Evolutionary conservation across 331 rosid genomes (phyloP), one percentile per base, ranked within the genome.

Genomic region (Malus hybrid): DNA sequence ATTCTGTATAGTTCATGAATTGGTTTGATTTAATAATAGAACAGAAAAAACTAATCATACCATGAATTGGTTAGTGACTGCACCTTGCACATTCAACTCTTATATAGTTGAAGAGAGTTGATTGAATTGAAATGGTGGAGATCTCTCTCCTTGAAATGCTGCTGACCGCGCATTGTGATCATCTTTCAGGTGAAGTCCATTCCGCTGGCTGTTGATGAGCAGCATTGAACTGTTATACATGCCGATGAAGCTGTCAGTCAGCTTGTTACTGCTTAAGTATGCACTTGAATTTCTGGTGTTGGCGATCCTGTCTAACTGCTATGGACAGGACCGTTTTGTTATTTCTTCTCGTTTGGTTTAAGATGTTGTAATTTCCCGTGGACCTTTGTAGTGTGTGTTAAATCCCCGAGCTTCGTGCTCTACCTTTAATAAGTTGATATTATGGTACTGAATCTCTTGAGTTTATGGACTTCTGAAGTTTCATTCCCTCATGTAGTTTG

Each of bases 131-230:
- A 16, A 19, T 20, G 29, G 63, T 57, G 0, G 46, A 57, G 63
- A 10, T 57, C 63, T 7, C 1, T 56, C 8, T 24, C 10, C 10
- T 58, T 7, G 30, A 63, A 55, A 6, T 13, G 19, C 34, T 72
- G 60, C 36, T 42, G 24, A 29, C 42, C 32, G 11, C 4, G 28
- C 53, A 34, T 22, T 66, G 11, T 67, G 18, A 56, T 73, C 22
- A 30, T 63, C 20, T 58, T 79, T 67, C 78, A 79, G 82, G 82
- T 73, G 75, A 79, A 73, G 70, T 66, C 56, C 53, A 73, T 79
- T 33, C 75, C 78, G 1, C 60, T 73, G 65, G 75, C 78, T 30
- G 82, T 73, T 18, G 78, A 78, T 28, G 82, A 78, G 7, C 82
- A 79, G 46, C 82, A 73, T 29, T 73, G 78, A 79, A 62, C 63